Evolutionary conservation across 805 yeast species (phyloP).

Genomic region (Metschnikowia colocasiae): DNA sequence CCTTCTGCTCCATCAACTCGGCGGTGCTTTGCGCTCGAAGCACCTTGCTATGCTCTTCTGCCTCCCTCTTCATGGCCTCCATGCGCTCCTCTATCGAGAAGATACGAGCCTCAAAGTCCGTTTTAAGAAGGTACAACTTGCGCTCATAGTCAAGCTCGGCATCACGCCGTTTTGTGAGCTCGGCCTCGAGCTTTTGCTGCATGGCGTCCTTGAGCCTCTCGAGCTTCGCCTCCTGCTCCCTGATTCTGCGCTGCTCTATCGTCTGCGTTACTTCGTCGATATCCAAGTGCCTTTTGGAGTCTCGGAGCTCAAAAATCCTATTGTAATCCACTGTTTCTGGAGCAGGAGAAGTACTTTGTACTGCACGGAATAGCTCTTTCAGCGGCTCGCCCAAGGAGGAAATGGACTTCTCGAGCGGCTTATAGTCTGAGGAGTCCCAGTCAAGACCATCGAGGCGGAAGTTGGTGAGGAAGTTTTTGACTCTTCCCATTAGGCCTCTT

Average conservation of each 20-base stretch:
- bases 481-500: not conserved
- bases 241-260: not conserved
- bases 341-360: not conserved
- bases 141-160: slow-evolving; percentile 11
- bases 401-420: slow-evolving; percentile 2
- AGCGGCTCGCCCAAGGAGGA: not conserved
- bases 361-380: slow-evolving; percentile 1
- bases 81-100: slow-evolving; percentile 5
- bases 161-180: not conserved
- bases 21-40: slow-evolving; percentile 1
- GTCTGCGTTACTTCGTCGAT: slow-evolving; percentile 1
- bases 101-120: slow-evolving; percentile 9
- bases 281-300: not conserved
- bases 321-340: slow-evolving; percentile 1
- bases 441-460: not conserved
- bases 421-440: not conserved
- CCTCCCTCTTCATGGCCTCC: slow-evolving; percentile 3
- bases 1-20: slow-evolving; percentile 3
- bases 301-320: slow-evolving; percentile 3
- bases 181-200: slow-evolving; percentile 4
- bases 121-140: slow-evolving; percentile 7
- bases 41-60: slow-evolving; percentile 2
- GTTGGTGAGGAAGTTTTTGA: not conserved
- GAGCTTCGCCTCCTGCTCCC: slow-evolving; percentile 1
- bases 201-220: not conserved